Evolutionary conservation across 2,329 filamentous ascomycete species (phyloP).

Genomic region (Fonsecaea nubica): DNA sequence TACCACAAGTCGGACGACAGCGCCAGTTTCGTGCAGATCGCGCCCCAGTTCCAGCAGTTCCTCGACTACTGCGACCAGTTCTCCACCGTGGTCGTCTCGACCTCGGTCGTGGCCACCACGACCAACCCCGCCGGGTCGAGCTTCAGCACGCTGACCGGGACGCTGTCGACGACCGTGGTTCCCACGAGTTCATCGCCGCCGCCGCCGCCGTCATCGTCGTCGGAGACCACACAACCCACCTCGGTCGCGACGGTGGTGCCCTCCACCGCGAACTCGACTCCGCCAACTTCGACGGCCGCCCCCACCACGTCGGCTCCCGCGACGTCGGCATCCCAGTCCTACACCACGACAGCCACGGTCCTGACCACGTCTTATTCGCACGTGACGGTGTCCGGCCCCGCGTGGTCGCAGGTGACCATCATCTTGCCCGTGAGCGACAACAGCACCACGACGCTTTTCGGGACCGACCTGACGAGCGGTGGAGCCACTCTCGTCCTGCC

Average conservation of each 20-base stretch:
- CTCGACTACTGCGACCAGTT: conserved; percentile 53
- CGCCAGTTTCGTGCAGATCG: conserved; percentile 46
- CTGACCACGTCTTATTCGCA: conserved; percentile 26
- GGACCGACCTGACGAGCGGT: conserved; percentile 26
- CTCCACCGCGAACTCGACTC: not conserved
- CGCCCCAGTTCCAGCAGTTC: conserved; percentile 53
- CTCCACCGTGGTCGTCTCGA: conserved; percentile 27
- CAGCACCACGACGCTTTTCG: conserved; percentile 33
- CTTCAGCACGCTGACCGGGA: conserved; percentile 11
- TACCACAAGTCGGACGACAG: conserved; percentile 38
- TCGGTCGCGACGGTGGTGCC: not conserved
- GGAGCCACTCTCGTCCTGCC: conserved; percentile 32
- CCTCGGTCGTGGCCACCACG: conserved; percentile 22
- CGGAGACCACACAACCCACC: conserved; percentile 2
- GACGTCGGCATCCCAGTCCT: conserved; percentile 1
- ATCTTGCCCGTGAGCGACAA: conserved; percentile 29
- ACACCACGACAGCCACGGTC: conserved; percentile 23
- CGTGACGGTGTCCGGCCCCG: conserved; percentile 13
- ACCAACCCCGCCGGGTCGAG: conserved; percentile 24
- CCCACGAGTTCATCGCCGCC: conserved; percentile 12
- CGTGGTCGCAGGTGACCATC: conserved; percentile 25
- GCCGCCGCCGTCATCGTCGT: not conserved
- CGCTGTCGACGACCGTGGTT: conserved; percentile 27
- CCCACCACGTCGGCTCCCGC: conserved; percentile 13
- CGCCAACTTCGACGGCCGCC: not conserved